phyloP scores from a whole-genome alignment of 352 stramenopile species.

The Pythium scleroteichum region DNA sequence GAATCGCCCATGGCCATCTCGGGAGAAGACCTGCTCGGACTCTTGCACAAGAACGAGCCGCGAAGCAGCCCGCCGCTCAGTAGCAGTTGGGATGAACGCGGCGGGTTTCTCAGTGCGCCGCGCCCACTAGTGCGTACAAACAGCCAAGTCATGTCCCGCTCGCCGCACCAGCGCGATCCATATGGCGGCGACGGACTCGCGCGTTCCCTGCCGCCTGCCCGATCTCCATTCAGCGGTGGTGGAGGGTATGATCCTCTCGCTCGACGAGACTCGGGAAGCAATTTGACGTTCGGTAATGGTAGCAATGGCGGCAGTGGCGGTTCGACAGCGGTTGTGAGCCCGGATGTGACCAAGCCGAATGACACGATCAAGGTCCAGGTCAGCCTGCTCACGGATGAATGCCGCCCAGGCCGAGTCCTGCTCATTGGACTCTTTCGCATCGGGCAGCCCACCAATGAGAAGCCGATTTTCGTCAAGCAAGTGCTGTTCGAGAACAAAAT shows the following conservation, averaged over 20 bases:
- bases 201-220: constrained; percentile 19
- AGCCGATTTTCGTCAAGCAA: constrained; percentile 85
- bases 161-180: constrained; percentile 19
- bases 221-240: constrained; percentile 15
- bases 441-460: constrained; percentile 73
- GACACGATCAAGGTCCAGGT: constrained; percentile 82
- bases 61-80: constrained; percentile 15
- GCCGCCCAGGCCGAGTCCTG: constrained; percentile 52
- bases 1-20: constrained; percentile 11
- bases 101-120: constrained; percentile 21
- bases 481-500: constrained; percentile 81
- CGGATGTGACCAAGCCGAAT: constrained; percentile 70
- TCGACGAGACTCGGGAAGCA: constrained; percentile 23
- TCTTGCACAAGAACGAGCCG: constrained; percentile 29
- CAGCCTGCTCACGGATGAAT: constrained; percentile 59
- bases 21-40: constrained; percentile 37
- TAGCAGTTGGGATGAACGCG: constrained; percentile 27
- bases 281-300: constrained; percentile 28
- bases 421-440: constrained; percentile 79
- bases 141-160: constrained; percentile 24
- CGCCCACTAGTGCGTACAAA: constrained; percentile 21
- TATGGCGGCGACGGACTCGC: constrained; percentile 17
- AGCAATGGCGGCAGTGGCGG: constrained; percentile 9
- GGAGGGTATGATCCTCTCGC: constrained; percentile 23
- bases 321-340: constrained; percentile 38